These are phyloP conservation scores for Phaeosphaeriaceae sp. DNA, from an alignment of 2,329 filamentous ascomycete species.

Conservation along the genomic window DNA sequence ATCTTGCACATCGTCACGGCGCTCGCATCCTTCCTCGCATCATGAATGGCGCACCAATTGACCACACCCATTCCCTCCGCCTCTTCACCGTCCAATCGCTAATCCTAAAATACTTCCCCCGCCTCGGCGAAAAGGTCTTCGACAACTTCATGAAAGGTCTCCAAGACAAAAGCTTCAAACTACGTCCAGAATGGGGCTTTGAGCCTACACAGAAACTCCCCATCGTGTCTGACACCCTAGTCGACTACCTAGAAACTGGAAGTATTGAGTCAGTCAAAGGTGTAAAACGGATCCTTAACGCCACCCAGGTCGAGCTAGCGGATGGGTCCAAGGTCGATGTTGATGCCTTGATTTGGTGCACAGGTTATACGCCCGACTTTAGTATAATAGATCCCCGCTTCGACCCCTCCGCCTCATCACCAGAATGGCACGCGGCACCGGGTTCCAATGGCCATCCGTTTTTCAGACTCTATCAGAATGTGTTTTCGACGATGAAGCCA, in stretches of 20 bases:
- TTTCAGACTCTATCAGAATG: conserved; percentile 52
- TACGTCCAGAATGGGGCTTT: conserved; percentile 31
- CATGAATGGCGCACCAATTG: conserved; percentile 19
- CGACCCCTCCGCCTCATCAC: conserved; percentile 22
- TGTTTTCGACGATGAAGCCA: conserved; percentile 54
- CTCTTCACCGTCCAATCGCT: conserved; percentile 18
- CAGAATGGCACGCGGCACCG: conserved; percentile 20
- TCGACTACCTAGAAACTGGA: conserved; percentile 22
- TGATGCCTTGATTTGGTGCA: conserved; percentile 46
- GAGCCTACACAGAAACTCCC: conserved; percentile 25
- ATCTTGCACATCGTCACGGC: conserved; percentile 33
- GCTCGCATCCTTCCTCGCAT: conserved; percentile 24
- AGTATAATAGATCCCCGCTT: conserved; percentile 30
- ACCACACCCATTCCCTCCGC: conserved; percentile 21
- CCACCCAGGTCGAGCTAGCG: conserved; percentile 31
- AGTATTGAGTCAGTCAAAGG: conserved; percentile 23
- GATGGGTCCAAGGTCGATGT: conserved; percentile 39
- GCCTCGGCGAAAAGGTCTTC: conserved; percentile 21
- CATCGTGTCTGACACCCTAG: conserved; percentile 25
- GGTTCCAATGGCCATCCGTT: conserved; percentile 39
- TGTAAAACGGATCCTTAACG: conserved; percentile 15
- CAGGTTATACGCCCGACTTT: conserved; percentile 42
- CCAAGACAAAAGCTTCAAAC: conserved; percentile 29
- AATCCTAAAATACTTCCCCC: conserved; percentile 18
- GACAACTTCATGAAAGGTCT: conserved; percentile 24